Base-by-base conservation (phyloP, 225 moss, liverwort and hornwort species). In the Polytrichum commune region DNA sequence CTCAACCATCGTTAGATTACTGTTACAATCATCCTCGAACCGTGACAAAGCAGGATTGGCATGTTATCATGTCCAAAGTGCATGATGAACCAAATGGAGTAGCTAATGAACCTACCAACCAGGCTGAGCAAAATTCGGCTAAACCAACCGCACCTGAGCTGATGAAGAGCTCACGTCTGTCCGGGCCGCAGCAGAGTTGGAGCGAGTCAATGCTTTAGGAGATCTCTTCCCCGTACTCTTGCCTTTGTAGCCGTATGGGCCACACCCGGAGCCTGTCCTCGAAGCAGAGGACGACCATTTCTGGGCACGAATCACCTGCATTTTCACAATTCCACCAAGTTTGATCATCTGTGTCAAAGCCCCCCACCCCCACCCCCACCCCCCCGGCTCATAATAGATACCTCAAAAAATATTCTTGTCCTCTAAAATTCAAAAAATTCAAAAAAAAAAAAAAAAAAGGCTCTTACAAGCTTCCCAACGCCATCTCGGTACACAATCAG, bases 401-500 rank as follows among this genome's bases (percentile, higher is more conserved):
- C 8, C 7, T 18, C 58, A 27, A 33, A 27, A 19, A 1, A 28
- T 5, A 30, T 28, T 69, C 1, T 24, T 19, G 33, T n/a, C 19
- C 67, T 2, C 16, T 13, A n/a, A 32, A 58, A 6, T 29, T 58
- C 28, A 8, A 10, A 5, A 29, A 4, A 25, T 25, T 0, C 2
- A 22, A 6, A 19, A 23, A 18, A 8, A 71, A 8, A 7, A 25
- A 22, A 6, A 19, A 23, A 18, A 8, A 71, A 8, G 19, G 38
- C 18, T 70, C 83, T 76, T 72, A 93, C 91, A 56, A 89, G 69
- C 18, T 77, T 82, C 60, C 86, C 88, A 19, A 68, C 25, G 1
- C 67, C 65, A 33, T 87, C 89, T 29, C 58, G 81, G 57, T 93
- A 96, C 19, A 96, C 53, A 13, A 86, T 73, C 60, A 96, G 75